Evolutionary conservation across 768 basidiomycete genomes (phyloP).

Genomic region (Termitomyces sp.): DNA sequence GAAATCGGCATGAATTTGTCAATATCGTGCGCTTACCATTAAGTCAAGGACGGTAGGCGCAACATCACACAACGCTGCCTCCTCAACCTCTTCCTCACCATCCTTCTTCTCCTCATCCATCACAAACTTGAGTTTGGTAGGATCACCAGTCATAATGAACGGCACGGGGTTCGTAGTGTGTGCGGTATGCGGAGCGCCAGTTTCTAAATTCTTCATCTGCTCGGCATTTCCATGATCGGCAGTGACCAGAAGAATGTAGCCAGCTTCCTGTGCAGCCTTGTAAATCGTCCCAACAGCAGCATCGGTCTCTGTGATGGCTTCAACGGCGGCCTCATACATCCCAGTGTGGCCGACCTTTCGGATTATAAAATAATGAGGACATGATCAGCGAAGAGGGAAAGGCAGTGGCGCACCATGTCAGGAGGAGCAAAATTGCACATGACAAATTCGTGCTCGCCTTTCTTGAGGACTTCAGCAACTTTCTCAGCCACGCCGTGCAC

Average conservation of each 20-base stretch:
- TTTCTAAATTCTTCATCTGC: slow-evolving; percentile 83
- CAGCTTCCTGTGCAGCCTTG: slow-evolving; percentile 77
- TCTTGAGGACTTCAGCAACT: slow-evolving; percentile 79
- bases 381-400: neutral
- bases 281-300: slow-evolving; percentile 84
- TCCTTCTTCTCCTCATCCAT: slow-evolving; percentile 44
- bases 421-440: slow-evolving; percentile 99
- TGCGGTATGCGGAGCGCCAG: slow-evolving; percentile 87
- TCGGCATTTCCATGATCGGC: slow-evolving; percentile 97
- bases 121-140: slow-evolving; percentile 47
- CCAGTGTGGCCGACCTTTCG: slow-evolving; percentile 89
- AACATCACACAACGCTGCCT: slow-evolving; percentile 82
- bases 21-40: slow-evolving; percentile 25
- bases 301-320: slow-evolving; percentile 86
- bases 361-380: neutral
- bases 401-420: slow-evolving; percentile 65
- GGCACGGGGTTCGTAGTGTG: slow-evolving; percentile 88
- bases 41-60: slow-evolving; percentile 84
- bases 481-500: slow-evolving; percentile 85
- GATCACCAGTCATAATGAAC: slow-evolving; percentile 77
- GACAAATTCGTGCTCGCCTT: slow-evolving; percentile 73
- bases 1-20: neutral
- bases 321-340: slow-evolving; percentile 83
- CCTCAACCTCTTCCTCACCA: slow-evolving; percentile 42
- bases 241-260: slow-evolving; percentile 84